These are phyloP conservation scores for Withania somnifera DNA, from an alignment of 305 asterid genomes.

Conservation along the genomic window DNA sequence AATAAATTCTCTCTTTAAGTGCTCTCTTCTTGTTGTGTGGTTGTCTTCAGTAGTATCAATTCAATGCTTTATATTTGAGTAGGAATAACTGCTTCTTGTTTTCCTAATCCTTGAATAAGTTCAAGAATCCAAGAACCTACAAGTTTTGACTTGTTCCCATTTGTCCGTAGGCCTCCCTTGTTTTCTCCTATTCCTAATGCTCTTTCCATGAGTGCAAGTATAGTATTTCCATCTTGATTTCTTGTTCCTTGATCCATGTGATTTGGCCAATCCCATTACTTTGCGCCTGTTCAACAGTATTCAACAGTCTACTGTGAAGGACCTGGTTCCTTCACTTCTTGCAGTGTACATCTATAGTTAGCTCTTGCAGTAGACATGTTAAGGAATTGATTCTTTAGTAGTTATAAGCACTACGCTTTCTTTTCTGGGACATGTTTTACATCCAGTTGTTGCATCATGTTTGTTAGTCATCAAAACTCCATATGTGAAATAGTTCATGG, in stretches of 20 bases:
- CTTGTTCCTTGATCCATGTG: background rate
- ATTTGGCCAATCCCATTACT: background rate
- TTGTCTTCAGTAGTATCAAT: background rate
- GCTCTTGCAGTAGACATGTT: background rate
- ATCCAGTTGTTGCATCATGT: background rate
- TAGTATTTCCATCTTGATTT: background rate
- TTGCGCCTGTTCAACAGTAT: background rate
- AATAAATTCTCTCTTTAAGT: background rate
- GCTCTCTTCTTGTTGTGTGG: background rate
- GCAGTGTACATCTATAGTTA: background rate
- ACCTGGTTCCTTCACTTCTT: background rate
- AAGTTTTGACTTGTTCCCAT: background rate
- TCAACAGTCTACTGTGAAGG: background rate
- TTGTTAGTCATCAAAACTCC: background rate
- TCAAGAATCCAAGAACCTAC: background rate
- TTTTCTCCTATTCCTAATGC: background rate
- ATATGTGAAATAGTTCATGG: background rate
- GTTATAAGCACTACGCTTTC: background rate
- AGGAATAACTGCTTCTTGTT: background rate
- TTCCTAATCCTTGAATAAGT: background rate
- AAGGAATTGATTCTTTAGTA: background rate
- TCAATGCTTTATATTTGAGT: no score
- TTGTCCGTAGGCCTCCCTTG: background rate
- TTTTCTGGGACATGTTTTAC: background rate
- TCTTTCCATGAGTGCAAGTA: background rate